Base-by-base conservation (phyloP, 345 rosid species). In the Noccaea caerulescens region DNA sequence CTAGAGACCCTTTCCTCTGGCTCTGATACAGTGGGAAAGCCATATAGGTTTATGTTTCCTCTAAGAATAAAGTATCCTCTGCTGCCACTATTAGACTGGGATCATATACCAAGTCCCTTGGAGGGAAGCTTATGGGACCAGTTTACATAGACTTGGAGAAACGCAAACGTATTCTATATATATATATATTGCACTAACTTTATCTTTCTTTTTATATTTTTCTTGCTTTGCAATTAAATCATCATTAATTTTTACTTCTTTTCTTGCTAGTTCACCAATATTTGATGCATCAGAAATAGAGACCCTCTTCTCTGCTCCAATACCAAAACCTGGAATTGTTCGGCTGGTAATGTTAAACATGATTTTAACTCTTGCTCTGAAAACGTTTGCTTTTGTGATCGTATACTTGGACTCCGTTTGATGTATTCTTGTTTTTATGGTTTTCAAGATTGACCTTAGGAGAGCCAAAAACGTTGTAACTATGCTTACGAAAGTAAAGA, bases 401-500 rank as follows among this genome's bases (percentile, higher is more conserved):
- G 1, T 27, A 23, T 69, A 58, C 37, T 58, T 20, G 34, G n/a
- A 58, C 42, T 38, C 41, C 14, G 42, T 23, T 27, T 70, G 50
- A 49, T 38, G 51, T n/a, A 10, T 30, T 4, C 4, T 5, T 30
- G 3, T 51, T 57, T 8, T 51, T 42, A 18, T 58, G 68, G 11
- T 47, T 46, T 70, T 85, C 77, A 73, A 94, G 99, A 59, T 94
- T 76, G 99, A 94, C 66, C 77, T 94, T 77, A 83, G 98, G 77
- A 90, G 98, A 82, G 97, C 99, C 75, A 84, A 89, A 75, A 94
- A 94, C 88, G 89, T 93, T 49, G 99, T 88, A 82, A 88, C 91
- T 69, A 94, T 94, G 97, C 99, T 94, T 74, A 89, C 97, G 51
- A 94, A 89, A 84, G 93, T 91, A 55, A 94, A 94, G 85, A 91